Evolutionary conservation across 768 basidiomycete genomes (phyloP).

Genomic region (Leccinum arenicola): DNA sequence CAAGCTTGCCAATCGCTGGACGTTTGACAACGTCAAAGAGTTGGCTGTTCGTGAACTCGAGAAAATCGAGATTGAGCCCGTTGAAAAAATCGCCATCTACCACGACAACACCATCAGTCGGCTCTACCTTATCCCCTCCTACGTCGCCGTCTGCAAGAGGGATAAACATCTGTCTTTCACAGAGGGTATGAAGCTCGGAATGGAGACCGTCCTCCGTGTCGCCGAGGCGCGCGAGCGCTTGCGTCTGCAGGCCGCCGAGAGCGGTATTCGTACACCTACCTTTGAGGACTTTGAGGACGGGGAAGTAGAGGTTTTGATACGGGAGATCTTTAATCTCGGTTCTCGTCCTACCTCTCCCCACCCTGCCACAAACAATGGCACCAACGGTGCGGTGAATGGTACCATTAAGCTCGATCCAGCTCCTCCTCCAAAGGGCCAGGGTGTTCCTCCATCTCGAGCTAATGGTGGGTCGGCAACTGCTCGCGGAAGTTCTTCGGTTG

Average conservation of each 20-base stretch:
- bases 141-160: constrained; percentile 34
- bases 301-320: constrained; percentile 25
- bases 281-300: constrained; percentile 32
- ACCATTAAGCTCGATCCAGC: constrained; percentile 22
- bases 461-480: constrained; percentile 33
- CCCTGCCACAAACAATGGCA: constrained; percentile 5
- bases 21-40: constrained; percentile 38
- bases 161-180: constrained; percentile 34
- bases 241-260: constrained; percentile 32
- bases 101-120: constrained; percentile 34
- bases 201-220: constrained; percentile 36
- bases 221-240: constrained; percentile 41
- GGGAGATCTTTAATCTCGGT: constrained; percentile 29
- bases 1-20: constrained; percentile 38
- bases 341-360: constrained; percentile 27
- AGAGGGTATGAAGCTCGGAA: constrained; percentile 43
- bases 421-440: constrained; percentile 23
- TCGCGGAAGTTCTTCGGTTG: constrained; percentile 22
- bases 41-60: constrained; percentile 40
- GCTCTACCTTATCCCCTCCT: constrained; percentile 36
- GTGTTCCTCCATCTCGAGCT: constrained; percentile 19
- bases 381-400: constrained; percentile 10
- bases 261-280: constrained; percentile 30
- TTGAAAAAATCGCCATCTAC: constrained; percentile 40
- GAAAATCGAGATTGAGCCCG: constrained; percentile 32